A percentile compares a stretch with the other conserved stretches of the same genome.
phyloP scores from a whole-genome alignment of 371 early-diverging fungal genomes.

The Lichtheimia corymbifera region DNA sequence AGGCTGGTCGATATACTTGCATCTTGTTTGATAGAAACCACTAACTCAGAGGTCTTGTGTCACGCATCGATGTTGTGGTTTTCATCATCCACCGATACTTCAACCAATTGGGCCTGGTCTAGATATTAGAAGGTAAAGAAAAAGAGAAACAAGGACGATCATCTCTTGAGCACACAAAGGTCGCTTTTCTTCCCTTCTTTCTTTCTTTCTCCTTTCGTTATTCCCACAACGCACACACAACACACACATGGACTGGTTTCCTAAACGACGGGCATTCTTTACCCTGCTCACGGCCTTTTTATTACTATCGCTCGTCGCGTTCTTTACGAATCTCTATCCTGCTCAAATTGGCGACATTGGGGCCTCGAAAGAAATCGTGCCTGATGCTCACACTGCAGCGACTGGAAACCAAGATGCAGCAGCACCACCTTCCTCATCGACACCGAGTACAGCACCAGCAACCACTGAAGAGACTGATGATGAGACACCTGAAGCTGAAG shows the following conservation, averaged over 20 bases:
- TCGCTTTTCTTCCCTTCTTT: conserved; percentile 2
- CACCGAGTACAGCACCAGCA: neutral
- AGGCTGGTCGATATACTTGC: too few relatives aligned
- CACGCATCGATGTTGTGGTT: neutral
- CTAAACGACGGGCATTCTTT: conserved; percentile 13
- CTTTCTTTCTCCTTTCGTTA: conserved; percentile 1
- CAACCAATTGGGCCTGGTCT: conserved; percentile 3
- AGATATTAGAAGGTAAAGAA: neutral
- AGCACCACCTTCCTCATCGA: neutral
- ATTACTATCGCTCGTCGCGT: conserved; percentile 12
- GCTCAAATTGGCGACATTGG: neutral
- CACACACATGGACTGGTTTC: conserved; percentile 9
- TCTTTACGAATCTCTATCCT: conserved; percentile 16
- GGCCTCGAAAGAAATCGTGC: neutral
- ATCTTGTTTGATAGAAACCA: too few relatives aligned
- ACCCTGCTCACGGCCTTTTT: conserved; percentile 12
- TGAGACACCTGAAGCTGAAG: conserved; percentile 16
- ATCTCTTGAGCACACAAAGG: too few relatives aligned
- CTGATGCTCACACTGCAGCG: neutral
- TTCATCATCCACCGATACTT: neutral
- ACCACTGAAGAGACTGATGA: neutral
- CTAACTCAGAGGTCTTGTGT: too few relatives aligned
- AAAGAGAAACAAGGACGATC: neutral
- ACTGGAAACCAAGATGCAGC: neutral
- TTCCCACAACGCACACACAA: neutral